Percentiles rank a stretch among this genome's conserved stretches.
Evolutionary conservation across 805 yeast species (phyloP).

Genomic region (Candida silvatica): DNA sequence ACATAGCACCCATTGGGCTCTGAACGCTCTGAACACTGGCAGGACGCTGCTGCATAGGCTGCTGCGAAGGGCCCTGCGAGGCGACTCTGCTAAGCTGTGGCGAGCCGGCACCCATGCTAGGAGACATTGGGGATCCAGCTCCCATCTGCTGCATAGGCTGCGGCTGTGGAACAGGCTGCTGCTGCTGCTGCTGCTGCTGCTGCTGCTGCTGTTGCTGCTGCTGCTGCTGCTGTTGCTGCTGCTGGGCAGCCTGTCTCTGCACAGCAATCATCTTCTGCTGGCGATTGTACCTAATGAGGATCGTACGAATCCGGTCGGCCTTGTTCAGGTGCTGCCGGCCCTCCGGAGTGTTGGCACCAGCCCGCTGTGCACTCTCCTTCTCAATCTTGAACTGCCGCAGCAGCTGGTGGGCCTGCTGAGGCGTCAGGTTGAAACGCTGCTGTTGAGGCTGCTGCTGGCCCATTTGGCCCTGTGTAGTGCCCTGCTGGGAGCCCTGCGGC

Average conservation of each 20-base stretch:
- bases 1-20: too few species aligned
- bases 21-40: too few species aligned
- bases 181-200: too few species aligned
- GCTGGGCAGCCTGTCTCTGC: conserved; percentile 20
- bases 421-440: conserved; percentile 27
- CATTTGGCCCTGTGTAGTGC: conserved; percentile 7
- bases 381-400: conserved; percentile 52
- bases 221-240: conserved; percentile 7
- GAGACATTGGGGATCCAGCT: conserved; percentile 1
- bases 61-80: conserved; percentile 2
- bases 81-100: conserved; percentile 5
- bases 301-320: conserved; percentile 56
- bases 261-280: conserved; percentile 21
- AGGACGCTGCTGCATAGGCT: conserved; percentile 9
- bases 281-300: conserved; percentile 37
- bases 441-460: conserved; percentile 14
- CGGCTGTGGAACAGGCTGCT: too few species aligned
- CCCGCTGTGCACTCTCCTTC: conserved; percentile 51
- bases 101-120: conserved; percentile 6
- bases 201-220: conserved; percentile 15
- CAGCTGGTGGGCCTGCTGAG: conserved; percentile 48
- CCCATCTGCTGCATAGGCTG: conserved; percentile 21
- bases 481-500: conserved; percentile 8
- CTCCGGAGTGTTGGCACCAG: conserved; percentile 49
- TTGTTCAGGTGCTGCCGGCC: conserved; percentile 56